A percentile compares a stretch with the other conserved stretches of the same genome.
These are phyloP conservation scores for Amphirosellinia nigrospora DNA, from an alignment of 495 filamentous ascomycete species.

Conservation along the genomic window DNA sequence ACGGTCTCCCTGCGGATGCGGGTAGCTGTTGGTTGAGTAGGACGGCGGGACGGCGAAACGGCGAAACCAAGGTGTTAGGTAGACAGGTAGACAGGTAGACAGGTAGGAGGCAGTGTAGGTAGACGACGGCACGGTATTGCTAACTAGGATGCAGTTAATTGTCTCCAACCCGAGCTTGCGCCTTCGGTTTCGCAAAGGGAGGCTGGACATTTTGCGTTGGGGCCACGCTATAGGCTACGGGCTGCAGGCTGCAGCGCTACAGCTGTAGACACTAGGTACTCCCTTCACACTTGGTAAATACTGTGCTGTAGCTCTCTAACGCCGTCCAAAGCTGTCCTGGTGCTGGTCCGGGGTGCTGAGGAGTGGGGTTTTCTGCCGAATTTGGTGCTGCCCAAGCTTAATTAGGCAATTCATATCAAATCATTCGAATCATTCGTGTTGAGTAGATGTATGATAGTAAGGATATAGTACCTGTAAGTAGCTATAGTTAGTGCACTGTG, in stretches of 20 bases:
- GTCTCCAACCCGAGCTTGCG: slow-evolving; percentile 27
- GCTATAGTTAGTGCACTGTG: not conserved
- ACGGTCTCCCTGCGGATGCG: slow-evolving; percentile 8
- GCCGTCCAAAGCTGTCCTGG: slow-evolving; percentile 10
- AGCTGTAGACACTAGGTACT: not conserved
- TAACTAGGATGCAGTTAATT: slow-evolving; percentile 15
- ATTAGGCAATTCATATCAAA: slow-evolving; percentile 21
- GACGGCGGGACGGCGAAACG: not conserved
- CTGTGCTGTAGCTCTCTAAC: no score
- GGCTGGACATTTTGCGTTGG: slow-evolving; percentile 18
- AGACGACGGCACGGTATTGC: not conserved
- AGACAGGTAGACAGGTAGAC: slow-evolving; percentile 6
- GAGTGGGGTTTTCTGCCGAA: slow-evolving; percentile 9
- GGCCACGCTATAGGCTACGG: not conserved
- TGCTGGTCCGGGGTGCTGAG: slow-evolving; percentile 20
- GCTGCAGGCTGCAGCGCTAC: slow-evolving; percentile 11
- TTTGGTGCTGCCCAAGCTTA: slow-evolving; percentile 14
- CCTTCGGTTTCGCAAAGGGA: slow-evolving; percentile 25
- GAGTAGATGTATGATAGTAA: slow-evolving; percentile 11
- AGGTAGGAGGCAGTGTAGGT: not conserved
- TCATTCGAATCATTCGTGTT: no score
- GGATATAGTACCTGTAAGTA: not conserved
- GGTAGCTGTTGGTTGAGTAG: not conserved
- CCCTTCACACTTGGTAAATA: slow-evolving; percentile 8
- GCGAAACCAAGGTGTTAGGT: not conserved